Evolutionary conservation across 352 stramenopile genomes (phyloP).

Genomic region (Globisporangium irregulare): DNA sequence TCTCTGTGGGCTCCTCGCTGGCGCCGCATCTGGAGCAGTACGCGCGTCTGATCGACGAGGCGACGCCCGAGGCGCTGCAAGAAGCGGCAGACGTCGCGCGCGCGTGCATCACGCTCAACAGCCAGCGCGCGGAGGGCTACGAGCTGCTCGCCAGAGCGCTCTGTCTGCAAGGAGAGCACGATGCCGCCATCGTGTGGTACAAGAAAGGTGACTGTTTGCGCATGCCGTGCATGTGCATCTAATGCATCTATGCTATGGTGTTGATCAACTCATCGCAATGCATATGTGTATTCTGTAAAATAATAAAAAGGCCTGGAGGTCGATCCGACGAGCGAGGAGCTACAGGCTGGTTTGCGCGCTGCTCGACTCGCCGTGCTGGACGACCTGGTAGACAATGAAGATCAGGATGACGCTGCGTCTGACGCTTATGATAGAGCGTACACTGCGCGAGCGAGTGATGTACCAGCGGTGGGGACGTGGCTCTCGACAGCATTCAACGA

Average conservation of each 20-base stretch:
- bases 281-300: not conserved
- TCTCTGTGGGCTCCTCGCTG: not conserved
- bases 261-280: not conserved
- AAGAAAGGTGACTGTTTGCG: slow-evolving; percentile 35
- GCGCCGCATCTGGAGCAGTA: slow-evolving; percentile 15
- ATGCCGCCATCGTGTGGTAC: slow-evolving; percentile 40
- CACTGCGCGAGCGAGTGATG: not conserved
- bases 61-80: slow-evolving; percentile 15
- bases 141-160: slow-evolving; percentile 37
- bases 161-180: slow-evolving; percentile 28
- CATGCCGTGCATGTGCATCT: not conserved
- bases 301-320: slow-evolving; percentile 35
- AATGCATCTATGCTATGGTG: not conserved
- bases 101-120: slow-evolving; percentile 24
- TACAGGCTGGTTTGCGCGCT: slow-evolving; percentile 40
- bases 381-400: slow-evolving; percentile 31
- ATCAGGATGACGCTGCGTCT: slow-evolving; percentile 20
- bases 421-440: not conserved
- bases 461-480: not conserved
- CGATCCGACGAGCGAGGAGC: slow-evolving; percentile 33
- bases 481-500: slow-evolving; percentile 5
- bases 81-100: slow-evolving; percentile 31
- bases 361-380: slow-evolving; percentile 58
- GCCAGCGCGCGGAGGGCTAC: slow-evolving; percentile 24
- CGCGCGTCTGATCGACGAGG: slow-evolving; percentile 30